Conservation (phyloP, 495 filamentous ascomycete species). For the Penicillium silybi region DNA sequence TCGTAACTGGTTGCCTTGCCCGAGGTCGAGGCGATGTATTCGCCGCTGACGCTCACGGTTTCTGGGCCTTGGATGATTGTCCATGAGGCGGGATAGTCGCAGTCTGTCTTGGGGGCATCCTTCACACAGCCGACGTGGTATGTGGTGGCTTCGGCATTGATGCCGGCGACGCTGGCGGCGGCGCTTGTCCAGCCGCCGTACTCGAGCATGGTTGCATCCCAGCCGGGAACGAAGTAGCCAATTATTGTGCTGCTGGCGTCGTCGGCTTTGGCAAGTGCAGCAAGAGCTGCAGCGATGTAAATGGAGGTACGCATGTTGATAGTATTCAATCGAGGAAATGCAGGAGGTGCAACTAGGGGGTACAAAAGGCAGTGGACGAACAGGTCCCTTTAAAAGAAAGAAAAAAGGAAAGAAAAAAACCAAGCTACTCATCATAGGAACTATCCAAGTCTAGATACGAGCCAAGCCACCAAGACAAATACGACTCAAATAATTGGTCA, state of each 20-base stretch:
- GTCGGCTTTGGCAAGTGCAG: slow-evolving; percentile 7
- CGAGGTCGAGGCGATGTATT: slow-evolving; percentile 12
- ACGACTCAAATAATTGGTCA: too few relatives aligned
- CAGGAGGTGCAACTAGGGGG: background rate
- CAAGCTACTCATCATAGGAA: too few relatives aligned
- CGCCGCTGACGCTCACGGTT: slow-evolving; percentile 14
- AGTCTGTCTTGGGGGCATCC: slow-evolving; percentile 17
- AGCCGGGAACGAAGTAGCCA: slow-evolving; percentile 10
- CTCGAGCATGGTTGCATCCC: background rate
- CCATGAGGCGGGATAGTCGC: slow-evolving; percentile 8
- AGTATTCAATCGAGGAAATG: background rate
- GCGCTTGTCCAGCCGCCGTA: slow-evolving; percentile 10
- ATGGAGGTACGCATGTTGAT: slow-evolving; percentile 11
- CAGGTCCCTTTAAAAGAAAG: background rate
- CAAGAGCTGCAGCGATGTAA: slow-evolving; percentile 9
- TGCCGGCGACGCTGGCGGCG: slow-evolving; percentile 15
- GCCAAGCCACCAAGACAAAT: too few relatives aligned
- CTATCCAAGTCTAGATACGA: too few relatives aligned
- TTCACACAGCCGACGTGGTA: slow-evolving; percentile 19
- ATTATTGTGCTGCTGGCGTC: background rate
- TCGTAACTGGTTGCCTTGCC: slow-evolving; percentile 5
- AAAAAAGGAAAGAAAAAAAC: too few relatives aligned
- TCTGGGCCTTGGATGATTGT: slow-evolving; percentile 17
- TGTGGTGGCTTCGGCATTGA: slow-evolving; percentile 15
- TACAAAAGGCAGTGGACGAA: background rate